These are phyloP conservation scores for Diaporthe destruens DNA, from an alignment of 2,329 filamentous ascomycete species.

Conservation along the genomic window DNA sequence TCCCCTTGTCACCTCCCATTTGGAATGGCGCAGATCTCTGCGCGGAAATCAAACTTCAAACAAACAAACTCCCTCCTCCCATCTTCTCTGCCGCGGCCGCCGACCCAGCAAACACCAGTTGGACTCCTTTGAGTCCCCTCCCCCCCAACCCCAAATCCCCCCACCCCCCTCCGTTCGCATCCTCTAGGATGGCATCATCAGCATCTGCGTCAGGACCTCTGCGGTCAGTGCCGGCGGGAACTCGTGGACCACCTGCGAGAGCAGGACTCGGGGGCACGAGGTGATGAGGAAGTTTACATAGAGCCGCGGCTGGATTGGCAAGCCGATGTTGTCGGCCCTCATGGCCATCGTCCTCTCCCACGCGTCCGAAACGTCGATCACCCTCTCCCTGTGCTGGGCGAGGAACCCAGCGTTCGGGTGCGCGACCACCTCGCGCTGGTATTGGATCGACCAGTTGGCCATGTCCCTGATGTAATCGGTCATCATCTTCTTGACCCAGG, in stretches of 20 bases:
- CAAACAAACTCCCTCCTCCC: not conserved
- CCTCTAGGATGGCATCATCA: not conserved
- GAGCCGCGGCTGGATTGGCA: not conserved
- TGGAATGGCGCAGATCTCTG: not conserved
- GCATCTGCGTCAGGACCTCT: not conserved
- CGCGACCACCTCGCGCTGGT: constrained; percentile 26
- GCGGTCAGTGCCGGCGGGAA: not conserved
- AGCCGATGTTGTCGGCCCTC: not conserved
- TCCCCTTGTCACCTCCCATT: not conserved
- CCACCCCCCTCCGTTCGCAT: not conserved
- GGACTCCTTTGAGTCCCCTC: not conserved
- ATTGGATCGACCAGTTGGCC: not conserved
- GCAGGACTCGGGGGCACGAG: constrained; percentile 11
- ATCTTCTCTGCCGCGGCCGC: not conserved
- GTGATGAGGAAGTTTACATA: constrained; percentile 5
- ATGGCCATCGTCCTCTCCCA: not conserved
- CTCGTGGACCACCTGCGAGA: not conserved
- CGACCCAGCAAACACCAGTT: not conserved
- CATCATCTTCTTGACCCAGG: constrained; percentile 14
- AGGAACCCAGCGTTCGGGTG: not conserved
- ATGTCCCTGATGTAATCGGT: not conserved
- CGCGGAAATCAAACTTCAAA: not conserved
- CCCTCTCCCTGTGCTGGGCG: constrained; percentile 3
- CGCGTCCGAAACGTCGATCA: constrained; percentile 15
- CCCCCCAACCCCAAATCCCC: not conserved